Evolutionary conservation across 1,284 basidiomycete species (phyloP).

Genomic region (Schizopora paradoxa): DNA sequence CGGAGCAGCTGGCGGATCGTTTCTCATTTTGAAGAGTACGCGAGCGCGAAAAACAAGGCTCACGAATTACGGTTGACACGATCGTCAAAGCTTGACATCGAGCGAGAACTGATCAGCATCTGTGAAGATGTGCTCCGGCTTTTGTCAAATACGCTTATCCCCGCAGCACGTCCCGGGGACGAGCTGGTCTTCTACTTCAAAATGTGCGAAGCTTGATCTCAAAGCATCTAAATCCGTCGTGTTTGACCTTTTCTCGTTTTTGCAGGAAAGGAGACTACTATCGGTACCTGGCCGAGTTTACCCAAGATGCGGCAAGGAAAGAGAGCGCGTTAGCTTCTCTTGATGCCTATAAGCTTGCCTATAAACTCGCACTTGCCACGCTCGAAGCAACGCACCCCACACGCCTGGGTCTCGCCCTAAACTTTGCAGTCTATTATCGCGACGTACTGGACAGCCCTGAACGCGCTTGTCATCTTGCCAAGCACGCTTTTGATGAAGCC

Average conservation of each 20-base stretch:
- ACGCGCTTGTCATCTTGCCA: conserved; percentile 86
- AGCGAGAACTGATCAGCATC: conserved; percentile 47
- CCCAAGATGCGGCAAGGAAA: conserved; percentile 39
- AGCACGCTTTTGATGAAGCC: conserved; percentile 68
- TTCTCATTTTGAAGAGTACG: conserved; percentile 49
- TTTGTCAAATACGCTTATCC: conserved; percentile 48
- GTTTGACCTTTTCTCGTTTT: conserved; percentile 10
- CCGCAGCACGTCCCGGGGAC: conserved; percentile 51
- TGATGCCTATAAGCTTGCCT: conserved; percentile 62
- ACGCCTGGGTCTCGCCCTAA: conserved; percentile 86
- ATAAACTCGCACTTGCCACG: conserved; percentile 53
- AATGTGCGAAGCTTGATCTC: conserved; percentile 40
- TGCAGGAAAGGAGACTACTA: conserved; percentile 66
- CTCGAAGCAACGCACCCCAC: conserved; percentile 62
- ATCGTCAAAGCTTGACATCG: conserved; percentile 48
- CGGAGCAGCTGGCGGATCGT: conserved; percentile 61
- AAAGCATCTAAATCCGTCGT: background rate
- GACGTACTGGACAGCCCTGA: conserved; percentile 91
- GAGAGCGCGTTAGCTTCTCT: conserved; percentile 49
- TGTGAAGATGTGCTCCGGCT: conserved; percentile 57
- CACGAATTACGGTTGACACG: conserved; percentile 45
- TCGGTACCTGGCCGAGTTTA: conserved; percentile 62
- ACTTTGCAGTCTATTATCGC: conserved; percentile 97
- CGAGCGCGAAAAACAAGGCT: conserved; percentile 29
- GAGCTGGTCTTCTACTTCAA: conserved; percentile 67